A percentile compares a stretch with the other conserved stretches of the same genome.
Conservation (phyloP, 169 alveolate genomes). For the Plasmodium gonderi region DNA sequence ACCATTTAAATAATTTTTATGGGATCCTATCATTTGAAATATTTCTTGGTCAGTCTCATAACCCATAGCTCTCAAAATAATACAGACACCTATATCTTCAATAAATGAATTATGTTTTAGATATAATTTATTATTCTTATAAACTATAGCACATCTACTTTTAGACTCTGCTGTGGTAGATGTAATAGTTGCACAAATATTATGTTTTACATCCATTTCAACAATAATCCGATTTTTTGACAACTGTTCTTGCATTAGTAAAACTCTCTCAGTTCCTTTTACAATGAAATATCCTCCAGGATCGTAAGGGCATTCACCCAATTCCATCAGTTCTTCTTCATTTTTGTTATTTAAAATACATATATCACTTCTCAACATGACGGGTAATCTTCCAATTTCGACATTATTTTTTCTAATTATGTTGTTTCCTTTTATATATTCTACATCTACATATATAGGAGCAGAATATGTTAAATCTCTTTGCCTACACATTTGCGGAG, state of each 20-base stretch:
- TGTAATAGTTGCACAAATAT: conserved; percentile 96
- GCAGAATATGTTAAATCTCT: conserved; percentile 98
- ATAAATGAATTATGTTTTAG: conserved; percentile 95
- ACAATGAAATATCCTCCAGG: conserved; percentile 99
- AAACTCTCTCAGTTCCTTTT: conserved; percentile 98
- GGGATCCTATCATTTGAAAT: conserved; percentile 95
- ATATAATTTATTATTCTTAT: conserved; percentile 93
- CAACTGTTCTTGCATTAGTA: conserved; percentile 98
- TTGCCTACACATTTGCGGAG: conserved; percentile 98
- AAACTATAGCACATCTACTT: conserved; percentile 96
- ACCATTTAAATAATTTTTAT: conserved; percentile 68
- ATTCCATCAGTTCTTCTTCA: conserved; percentile 76
- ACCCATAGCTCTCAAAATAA: conserved; percentile 98
- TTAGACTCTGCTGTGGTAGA: conserved; percentile 98
- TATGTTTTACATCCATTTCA: conserved; percentile 95
- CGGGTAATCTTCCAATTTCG: conserved; percentile 96
- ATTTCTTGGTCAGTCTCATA: conserved; percentile 98
- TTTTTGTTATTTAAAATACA: conserved; percentile 85
- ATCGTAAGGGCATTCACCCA: conserved; percentile 94
- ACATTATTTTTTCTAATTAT: conserved; percentile 90
- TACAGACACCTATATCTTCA: conserved; percentile 97
- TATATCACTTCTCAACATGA: conserved; percentile 96
- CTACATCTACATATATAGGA: conserved; percentile 96
- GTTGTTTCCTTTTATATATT: conserved; percentile 92
- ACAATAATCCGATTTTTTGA: conserved; percentile 98